phyloP scores from a whole-genome alignment of 2,329 filamentous ascomycete genomes.

The Simplicillium sp. region DNA sequence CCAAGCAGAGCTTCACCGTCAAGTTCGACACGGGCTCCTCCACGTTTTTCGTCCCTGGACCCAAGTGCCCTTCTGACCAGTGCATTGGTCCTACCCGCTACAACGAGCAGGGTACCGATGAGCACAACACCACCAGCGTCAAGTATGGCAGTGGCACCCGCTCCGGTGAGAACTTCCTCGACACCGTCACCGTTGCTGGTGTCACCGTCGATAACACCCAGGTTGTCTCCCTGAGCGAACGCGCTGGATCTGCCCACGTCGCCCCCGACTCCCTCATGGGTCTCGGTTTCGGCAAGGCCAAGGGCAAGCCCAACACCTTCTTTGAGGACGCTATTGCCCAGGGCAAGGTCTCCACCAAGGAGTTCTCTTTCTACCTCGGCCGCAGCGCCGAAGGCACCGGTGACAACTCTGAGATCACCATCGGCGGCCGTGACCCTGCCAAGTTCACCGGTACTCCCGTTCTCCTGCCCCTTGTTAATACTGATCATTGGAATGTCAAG shows the following conservation, averaged over 20 bases:
- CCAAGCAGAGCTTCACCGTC: background rate
- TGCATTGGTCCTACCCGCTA: background rate
- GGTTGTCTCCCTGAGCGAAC: conserved; percentile 13
- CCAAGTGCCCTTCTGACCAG: conserved; percentile 6
- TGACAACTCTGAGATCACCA: conserved; percentile 50
- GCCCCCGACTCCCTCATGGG: conserved; percentile 63
- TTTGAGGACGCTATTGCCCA: conserved; percentile 71
- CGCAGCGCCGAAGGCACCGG: conserved; percentile 52
- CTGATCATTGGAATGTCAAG: background rate
- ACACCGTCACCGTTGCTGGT: conserved; percentile 47
- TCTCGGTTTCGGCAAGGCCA: conserved; percentile 57
- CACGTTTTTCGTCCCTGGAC: background rate
- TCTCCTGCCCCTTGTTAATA: background rate
- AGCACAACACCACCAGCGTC: conserved; percentile 64
- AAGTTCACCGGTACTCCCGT: conserved; percentile 38
- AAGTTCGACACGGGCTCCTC: background rate
- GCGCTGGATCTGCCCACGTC: conserved; percentile 35
- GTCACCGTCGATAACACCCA: conserved; percentile 46
- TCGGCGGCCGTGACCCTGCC: conserved; percentile 55
- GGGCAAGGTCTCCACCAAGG: conserved; percentile 55
- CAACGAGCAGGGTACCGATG: conserved; percentile 65
- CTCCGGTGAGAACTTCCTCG: conserved; percentile 38
- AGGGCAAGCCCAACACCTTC: conserved; percentile 66
- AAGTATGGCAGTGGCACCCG: conserved; percentile 76
- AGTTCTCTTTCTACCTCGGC: conserved; percentile 50